Evolutionary conservation across 192 early-diverging fungal species (phyloP).

Genomic region (Coemansia sp.): DNA sequence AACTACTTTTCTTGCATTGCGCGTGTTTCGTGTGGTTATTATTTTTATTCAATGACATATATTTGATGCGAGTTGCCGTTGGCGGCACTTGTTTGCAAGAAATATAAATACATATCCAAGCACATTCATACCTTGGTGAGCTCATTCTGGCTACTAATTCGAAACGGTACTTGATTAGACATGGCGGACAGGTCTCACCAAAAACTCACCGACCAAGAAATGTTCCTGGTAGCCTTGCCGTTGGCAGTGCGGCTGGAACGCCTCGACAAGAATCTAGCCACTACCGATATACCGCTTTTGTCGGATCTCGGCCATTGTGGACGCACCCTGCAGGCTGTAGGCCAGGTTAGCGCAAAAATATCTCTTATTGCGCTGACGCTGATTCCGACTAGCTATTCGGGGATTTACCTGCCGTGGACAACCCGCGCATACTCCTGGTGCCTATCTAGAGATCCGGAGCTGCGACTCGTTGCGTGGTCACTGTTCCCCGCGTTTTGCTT

Average conservation of each 20-base stretch:
- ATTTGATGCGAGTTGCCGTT: too few species aligned
- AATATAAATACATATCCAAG: too few species aligned
- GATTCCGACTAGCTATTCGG: constrained; percentile 8
- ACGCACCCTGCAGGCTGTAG: not conserved
- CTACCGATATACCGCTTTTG: not conserved
- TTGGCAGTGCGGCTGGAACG: not conserved
- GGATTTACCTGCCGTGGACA: constrained; percentile 16
- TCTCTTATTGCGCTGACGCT: constrained; percentile 10
- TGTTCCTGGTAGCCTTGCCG: constrained; percentile 7
- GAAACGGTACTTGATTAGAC: too few species aligned
- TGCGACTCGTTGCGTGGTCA: constrained; percentile 30
- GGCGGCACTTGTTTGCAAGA: not conserved
- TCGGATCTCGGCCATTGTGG: not conserved
- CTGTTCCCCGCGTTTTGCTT: constrained; percentile 36
- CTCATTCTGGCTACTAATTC: not conserved
- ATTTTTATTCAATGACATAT: not conserved
- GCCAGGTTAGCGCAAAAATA: not conserved
- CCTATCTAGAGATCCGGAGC: constrained; percentile 11
- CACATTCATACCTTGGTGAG: too few species aligned
- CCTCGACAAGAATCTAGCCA: not conserved
- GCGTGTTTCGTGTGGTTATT: not conserved
- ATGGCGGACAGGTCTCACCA: not conserved
- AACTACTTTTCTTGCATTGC: too few species aligned
- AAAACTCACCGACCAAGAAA: not conserved
- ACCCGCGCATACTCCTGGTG: constrained; percentile 13